Base-by-base conservation (phyloP, 1,139 yeast species). In the Candida neerlandica region DNA sequence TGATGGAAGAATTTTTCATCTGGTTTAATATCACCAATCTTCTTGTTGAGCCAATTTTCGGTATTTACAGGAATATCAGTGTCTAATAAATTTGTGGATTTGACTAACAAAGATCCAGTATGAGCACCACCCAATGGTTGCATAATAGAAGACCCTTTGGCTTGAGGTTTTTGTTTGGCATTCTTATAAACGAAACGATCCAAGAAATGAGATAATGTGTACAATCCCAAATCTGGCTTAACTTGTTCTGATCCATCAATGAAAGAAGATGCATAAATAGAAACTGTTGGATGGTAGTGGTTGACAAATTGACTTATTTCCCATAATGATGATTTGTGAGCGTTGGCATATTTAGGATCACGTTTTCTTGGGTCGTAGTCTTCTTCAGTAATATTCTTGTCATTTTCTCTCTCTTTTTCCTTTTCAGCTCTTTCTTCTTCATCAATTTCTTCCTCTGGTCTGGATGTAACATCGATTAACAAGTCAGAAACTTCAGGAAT, bases 181-280 rank as follows among this genome's bases (percentile, higher is more conserved):
- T 91, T 91, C 70, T 89, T 87, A 73, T 94, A 94, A 35, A 95
- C 97, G 72, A 95, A 94, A 67, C 96, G 82, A 69, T 94, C 97
- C 72, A 94, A 78, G 80, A 94, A 94, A 68, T 92, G 98, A 26
- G 90, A 77, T 56, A 94, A 75, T 0, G 97, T 85, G 69, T 85
- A 94, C 54, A 95, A 79, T 2, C 96, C 96, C 52, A 94, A 75
- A 67, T 94, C 98, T 9, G 99, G 99, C 49, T 77, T 75, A 37
- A 79, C 73, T 49, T 80, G 82, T 10, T 63, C 56, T 15, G 66
- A 62, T 5, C 80, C 81, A 16, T 71, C 75, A 19, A 83, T 59
- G 47, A 86, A 75, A 4, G 87, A 82, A 41, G 80, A 73, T 0
- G 97, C 96, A 62, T 91, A 94, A 16, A 89, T 77, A 41, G 89